phyloP scores from a whole-genome alignment of 805 yeast species.

The Yarrowia hollandica region DNA sequence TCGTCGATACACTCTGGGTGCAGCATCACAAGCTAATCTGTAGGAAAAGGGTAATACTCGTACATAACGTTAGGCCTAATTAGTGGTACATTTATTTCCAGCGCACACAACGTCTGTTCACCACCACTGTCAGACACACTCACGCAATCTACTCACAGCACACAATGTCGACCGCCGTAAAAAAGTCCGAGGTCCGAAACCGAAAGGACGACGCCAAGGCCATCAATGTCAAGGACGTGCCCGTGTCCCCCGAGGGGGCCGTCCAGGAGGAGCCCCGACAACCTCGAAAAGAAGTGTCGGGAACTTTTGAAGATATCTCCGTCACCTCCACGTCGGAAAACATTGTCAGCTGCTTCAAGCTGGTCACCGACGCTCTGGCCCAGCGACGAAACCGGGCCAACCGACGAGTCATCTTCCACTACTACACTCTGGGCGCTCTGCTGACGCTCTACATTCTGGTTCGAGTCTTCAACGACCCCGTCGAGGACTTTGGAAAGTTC shows the following conservation, averaged over 20 bases:
- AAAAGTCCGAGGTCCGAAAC: conserved; percentile 13
- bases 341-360: conserved; percentile 26
- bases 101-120: too few species aligned
- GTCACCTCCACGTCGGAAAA: conserved; percentile 23
- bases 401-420: conserved; percentile 25
- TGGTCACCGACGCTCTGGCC: conserved; percentile 30
- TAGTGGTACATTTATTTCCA: background rate
- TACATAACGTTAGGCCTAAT: too few species aligned
- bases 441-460: conserved; percentile 1
- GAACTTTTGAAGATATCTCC: conserved; percentile 27
- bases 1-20: too few species aligned
- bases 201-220: conserved; percentile 25
- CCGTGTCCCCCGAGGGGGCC: conserved; percentile 24
- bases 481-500: conserved; percentile 24
- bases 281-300: conserved; percentile 1
- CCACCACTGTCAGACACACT: background rate
- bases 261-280: conserved; percentile 15
- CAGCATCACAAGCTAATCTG: background rate
- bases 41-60: too few species aligned
- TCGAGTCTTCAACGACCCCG: conserved; percentile 14
- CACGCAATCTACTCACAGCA: too few species aligned
- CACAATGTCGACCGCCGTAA: conserved; percentile 4
- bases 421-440: conserved; percentile 19
- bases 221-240: conserved; percentile 25
- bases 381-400: conserved; percentile 31